phyloP scores from a whole-genome alignment of 768 basidiomycete genomes.

The Macrolepiota fuliginosa region DNA sequence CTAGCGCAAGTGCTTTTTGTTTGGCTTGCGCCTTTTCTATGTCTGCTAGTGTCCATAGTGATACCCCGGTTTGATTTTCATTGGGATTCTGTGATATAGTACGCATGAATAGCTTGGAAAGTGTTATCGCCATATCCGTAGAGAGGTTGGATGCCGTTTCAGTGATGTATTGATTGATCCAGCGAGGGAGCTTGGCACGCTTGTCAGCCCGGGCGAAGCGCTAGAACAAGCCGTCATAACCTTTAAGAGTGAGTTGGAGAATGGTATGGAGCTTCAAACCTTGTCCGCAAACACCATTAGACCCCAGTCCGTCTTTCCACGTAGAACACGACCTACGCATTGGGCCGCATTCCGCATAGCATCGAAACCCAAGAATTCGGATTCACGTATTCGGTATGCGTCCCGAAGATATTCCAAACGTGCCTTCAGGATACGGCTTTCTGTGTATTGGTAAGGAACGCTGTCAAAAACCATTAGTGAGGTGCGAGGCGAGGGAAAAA shows the following conservation, averaged over 20 bases:
- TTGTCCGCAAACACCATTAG: conserved; percentile 99
- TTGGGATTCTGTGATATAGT: conserved; percentile 98
- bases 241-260: background rate
- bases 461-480: conserved; percentile 35
- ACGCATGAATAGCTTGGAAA: conserved; percentile 96
- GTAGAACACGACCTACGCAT: conserved; percentile 95
- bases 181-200: conserved; percentile 92
- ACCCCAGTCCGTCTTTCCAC: conserved; percentile 99
- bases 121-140: conserved; percentile 94
- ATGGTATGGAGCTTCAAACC: conserved; percentile 39
- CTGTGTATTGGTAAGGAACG: conserved; percentile 97
- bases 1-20: conserved; percentile 63
- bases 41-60: conserved; percentile 93
- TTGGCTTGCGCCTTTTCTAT: conserved; percentile 83
- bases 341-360: conserved; percentile 99
- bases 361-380: conserved; percentile 98
- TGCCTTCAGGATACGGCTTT: conserved; percentile 95
- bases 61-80: conserved; percentile 92
- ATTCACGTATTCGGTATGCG: conserved; percentile 96
- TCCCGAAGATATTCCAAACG: conserved; percentile 97
- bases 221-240: conserved; percentile 33
- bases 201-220: conserved; percentile 92
- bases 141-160: conserved; percentile 96
- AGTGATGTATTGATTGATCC: conserved; percentile 99
- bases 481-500: conserved; percentile 8